Evolutionary conservation across 1,139 yeast genomes (phyloP), one percentile per base, ranked within the genome.

Genomic region (Lodderomyces orthopsilosis): DNA sequence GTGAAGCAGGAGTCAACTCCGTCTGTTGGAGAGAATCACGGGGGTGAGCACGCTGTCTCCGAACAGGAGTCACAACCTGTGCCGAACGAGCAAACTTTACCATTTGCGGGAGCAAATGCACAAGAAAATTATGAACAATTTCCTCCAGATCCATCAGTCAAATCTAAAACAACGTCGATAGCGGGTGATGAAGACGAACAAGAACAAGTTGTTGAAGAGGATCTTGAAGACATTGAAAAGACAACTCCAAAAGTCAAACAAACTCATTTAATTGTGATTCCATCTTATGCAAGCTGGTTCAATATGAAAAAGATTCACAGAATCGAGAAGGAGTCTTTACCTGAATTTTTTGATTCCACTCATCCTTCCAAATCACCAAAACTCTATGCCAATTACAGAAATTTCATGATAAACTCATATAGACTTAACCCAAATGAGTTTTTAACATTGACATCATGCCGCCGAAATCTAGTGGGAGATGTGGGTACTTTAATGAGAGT

Each of bases 381-480:
- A 53, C 84, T 90, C 35, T 93, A 91, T 63, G 77, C 81, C 46
- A 87, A 85, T 61, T 91, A 90, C 62, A 80, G 99, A 59, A 93
- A 91, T 61, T 93, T 93, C 62, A 89, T 93, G 95, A 75, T 93
- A 40, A 90, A 93, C 63, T 79, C 96, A 6, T 94, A 93, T 62
- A 75, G 98, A 52, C 70, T 93, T 47, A 91, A 93, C 60, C 98
- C 98, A 12, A 83, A 85, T 56, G 98, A 93, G 63, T 91, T 88
- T 58, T 74, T 93, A 41, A 89, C 97, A 0, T 85, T 90, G 44
- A 93, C 98, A 0, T 94, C 98, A 0, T 88, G 95, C 47, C 83
- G 98, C 57, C 82, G 99, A 57, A 93, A 91, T 58, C 75, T 94
- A 49, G 94, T 90, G 18, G 98, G 98, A 35, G 98, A 94, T 68